These are phyloP conservation scores for Penicillium canariense DNA, from an alignment of 495 filamentous ascomycete species.

Conservation along the genomic window DNA sequence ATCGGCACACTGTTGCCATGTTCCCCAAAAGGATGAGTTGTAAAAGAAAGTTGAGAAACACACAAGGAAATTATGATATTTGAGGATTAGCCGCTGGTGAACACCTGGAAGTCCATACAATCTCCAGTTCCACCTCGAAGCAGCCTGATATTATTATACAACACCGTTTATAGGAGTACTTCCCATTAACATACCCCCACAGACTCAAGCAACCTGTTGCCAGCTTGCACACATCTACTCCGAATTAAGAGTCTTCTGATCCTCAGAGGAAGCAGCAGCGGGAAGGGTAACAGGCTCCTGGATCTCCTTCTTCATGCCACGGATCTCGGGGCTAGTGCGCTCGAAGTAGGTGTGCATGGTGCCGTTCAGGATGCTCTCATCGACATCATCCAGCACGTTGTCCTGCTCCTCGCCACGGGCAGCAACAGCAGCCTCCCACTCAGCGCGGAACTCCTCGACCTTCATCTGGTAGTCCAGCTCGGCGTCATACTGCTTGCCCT, in stretches of 20 bases:
- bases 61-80: constrained; percentile 7
- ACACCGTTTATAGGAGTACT: neutral
- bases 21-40: neutral
- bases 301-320: constrained; percentile 32
- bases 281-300: constrained; percentile 15
- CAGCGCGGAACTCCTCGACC: constrained; percentile 70
- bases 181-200: neutral
- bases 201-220: neutral
- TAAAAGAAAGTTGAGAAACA: neutral
- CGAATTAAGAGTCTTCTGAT: constrained; percentile 16
- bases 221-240: constrained; percentile 6
- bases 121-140: neutral
- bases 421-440: constrained; percentile 58
- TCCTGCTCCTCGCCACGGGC: constrained; percentile 41
- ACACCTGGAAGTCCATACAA: neutral
- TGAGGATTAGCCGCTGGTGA: neutral
- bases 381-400: constrained; percentile 4
- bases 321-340: constrained; percentile 46
- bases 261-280: constrained; percentile 12
- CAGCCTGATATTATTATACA: constrained; percentile 1
- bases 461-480: constrained; percentile 72
- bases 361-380: constrained; percentile 31
- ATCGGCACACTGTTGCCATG: no score
- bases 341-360: constrained; percentile 45
- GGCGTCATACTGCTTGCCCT: constrained; percentile 76